Evolutionary conservation across 257 asterid species (phyloP), one percentile per base, ranked within the genome.

Genomic region (Coffea eugenioides): DNA sequence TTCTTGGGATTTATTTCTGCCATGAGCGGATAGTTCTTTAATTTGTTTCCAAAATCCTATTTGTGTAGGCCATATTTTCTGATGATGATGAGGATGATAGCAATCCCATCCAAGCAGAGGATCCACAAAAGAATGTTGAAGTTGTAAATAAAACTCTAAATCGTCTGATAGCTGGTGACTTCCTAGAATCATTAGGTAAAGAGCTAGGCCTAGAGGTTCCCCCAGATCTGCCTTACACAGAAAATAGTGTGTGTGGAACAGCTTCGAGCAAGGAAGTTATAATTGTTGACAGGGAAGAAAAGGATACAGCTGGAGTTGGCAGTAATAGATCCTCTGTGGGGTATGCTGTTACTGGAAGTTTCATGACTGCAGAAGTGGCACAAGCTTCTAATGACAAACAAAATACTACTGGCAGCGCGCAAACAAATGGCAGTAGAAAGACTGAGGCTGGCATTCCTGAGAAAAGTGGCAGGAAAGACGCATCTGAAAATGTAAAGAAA

Each of bases 131-230:
- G 85, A 95, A 89, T 84, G 84, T 70, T 54, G 98, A 88, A 88
- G 97, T 84, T 81, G 99, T 92, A 73, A 93, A 88, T 82, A 87
- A 91, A 48, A 88, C 97, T 41, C 88, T 93, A 77, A 93, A 90
- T 77, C 97, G 97, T 57, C 79, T 95, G 87, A 93, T 93, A 79
- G 98, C 98, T 74, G 99, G 98, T 8, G 99, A 95, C 90, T 95
- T 95, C 89, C 88, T 95, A 80, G 95, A 95, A 85, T 93, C 99
- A 23, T 81, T 95, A 79, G 99, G 99, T 31, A 93, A 92, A 84
- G 99, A 95, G 86, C 82, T 95, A 43, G 99, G 99, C 67, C 82
- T 95, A 65, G 84, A 64, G 73, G 96, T 95, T 77, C 97, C 99
- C 45, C 96, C 95, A 7, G 97, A 91, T 85, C 80, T 82, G 78